Evolutionary conservation across 257 asterid species (phyloP), one percentile per base, ranked within the genome.

Genomic region (Craterostigma plantagineum): DNA sequence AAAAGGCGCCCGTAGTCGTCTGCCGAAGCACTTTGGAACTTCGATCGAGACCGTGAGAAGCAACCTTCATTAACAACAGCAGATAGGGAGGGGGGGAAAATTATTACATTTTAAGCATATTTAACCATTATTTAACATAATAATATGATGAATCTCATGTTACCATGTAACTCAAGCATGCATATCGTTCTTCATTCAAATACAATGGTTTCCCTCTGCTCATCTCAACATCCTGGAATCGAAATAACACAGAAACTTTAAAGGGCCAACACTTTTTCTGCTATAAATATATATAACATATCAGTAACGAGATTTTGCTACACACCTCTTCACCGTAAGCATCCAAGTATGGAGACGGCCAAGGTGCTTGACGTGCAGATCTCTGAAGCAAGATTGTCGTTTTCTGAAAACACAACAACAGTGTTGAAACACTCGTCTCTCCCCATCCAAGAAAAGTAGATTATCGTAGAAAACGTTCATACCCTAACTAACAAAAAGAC

Each of bases 261-360:
- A n/a, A n/a, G n/a, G n/a, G n/a, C n/a, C n/a, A n/a, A n/a, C n/a
- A n/a, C n/a, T n/a, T n/a, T n/a, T n/a, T n/a, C n/a, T n/a, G n/a
- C n/a, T n/a, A n/a, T n/a, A n/a, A n/a, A n/a, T n/a, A n/a, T n/a
- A n/a, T n/a, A n/a, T n/a, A n/a, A n/a, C n/a, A n/a, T n/a, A n/a
- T n/a, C n/a, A n/a, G n/a, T n/a, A n/a, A n/a, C n/a, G n/a, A n/a
- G 8, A 16, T 16, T 8, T 41, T 41, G 4, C n/a, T n/a, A n/a
- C n/a, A 54, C 72, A 79, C 99, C 99, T 90, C 99, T 77, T 90
- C 99, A 49, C 99, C 99, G 40, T 69, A 90, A 18, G 74, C 76
- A 71, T 90, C 99, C 72, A 90, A 77, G 61, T 90, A 90, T 2
- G 87, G 99, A 51, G 99, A 90, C 27, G 93, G 93, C 99, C 99